Base-by-base conservation (phyloP, 2,329 filamentous ascomycete genomes). In the Lachnellula hyalina region DNA sequence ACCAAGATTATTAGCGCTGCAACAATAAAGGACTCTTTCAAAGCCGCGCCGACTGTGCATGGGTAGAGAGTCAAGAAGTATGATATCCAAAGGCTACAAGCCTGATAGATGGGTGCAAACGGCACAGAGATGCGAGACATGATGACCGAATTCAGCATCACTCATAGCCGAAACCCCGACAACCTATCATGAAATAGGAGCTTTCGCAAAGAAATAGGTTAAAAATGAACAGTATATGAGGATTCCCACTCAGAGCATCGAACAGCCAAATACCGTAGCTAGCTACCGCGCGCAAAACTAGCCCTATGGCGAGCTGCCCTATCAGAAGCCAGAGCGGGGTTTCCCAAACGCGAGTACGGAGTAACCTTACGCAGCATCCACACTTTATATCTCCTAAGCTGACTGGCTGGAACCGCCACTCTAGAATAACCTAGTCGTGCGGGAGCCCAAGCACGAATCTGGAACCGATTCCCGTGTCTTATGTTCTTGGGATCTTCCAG, bases 401-500 rank as follows among this genome's bases (percentile, higher is more conserved):
- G 15, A 17, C 11, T 44, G 41, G n/a, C 19, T 44, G n/a, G 19
- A 32, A 11, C 28, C 28, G 28, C 28, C 28, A 32, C 28, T 32
- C 28, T 32, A 32, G 28, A 32, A 32, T 9, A 49, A 34, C 42
- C 36, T 49, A 45, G 52, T 32, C 44, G 36, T n/a, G 15, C 36
- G 32, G 23, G 41, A 47, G 19, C 21, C 47, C 21, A 49, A n/a
- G 50, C 21, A 36, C 21, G 12, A 32, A 47, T 47, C 21, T 47
- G 40, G 23, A 17, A 35, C n/a, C 19, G 15, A 5, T 36, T 23
- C 36, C 32, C 34, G 14, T 36, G 9, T 15, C 38, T 17, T 41
- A 15, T 50, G 41, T 51, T 55, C 52, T 54, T 51, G 35, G 47
- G 47, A 51, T 50, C 47, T 54, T 54, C 42, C 40, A 51, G 11